phyloP scores from a whole-genome alignment of 2,329 filamentous ascomycete genomes.

The Botrytis tulipae region DNA sequence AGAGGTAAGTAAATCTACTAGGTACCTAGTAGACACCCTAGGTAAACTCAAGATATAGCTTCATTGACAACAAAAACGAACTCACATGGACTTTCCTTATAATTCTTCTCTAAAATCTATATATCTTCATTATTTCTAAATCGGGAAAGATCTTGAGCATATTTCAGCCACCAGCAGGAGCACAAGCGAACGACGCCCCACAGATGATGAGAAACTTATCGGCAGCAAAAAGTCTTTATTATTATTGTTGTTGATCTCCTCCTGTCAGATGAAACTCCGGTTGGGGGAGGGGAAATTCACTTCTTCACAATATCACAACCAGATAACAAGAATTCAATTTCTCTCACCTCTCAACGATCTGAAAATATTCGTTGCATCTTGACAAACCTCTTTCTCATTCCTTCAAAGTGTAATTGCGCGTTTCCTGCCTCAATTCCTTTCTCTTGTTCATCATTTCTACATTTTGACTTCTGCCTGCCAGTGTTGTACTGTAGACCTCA shows the following conservation, averaged over 20 bases:
- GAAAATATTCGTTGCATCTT: not conserved
- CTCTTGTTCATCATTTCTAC: not conserved
- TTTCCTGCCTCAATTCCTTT: not conserved
- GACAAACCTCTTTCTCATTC: not conserved
- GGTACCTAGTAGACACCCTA: no score
- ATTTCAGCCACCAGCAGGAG: not conserved
- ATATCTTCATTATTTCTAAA: not conserved
- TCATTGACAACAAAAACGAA: not conserved
- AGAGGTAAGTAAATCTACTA: no score
- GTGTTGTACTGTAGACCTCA: not conserved
- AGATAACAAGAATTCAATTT: not conserved
- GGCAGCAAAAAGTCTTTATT: not conserved
- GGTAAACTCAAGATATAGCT: not conserved
- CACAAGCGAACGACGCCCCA: not conserved
- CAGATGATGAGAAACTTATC: not conserved
- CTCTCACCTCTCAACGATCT: not conserved
- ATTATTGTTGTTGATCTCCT: not conserved
- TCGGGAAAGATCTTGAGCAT: not conserved
- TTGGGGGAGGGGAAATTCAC: not conserved
- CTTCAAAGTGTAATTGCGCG: not conserved
- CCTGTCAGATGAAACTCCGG: not conserved
- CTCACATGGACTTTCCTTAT: not conserved
- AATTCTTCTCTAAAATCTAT: not conserved
- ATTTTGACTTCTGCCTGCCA: not conserved
- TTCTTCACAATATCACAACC: not conserved